phyloP scores from a whole-genome alignment of 2,329 filamentous ascomycete genomes.

The Diaporthe sp. region DNA sequence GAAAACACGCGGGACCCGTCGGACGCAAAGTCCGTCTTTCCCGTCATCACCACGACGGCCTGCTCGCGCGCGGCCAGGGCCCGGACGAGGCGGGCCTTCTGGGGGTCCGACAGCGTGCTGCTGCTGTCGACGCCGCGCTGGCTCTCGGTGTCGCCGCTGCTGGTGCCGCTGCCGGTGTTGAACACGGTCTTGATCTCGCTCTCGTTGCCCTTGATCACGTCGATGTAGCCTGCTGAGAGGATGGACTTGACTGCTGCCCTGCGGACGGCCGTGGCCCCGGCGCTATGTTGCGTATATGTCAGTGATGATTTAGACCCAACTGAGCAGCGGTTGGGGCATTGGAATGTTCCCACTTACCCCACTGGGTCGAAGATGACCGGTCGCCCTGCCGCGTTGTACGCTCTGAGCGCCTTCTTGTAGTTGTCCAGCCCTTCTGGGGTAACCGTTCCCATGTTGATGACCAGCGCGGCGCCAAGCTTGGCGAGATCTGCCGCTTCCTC shows the following conservation, averaged over 20 bases:
- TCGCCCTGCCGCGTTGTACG: conserved; percentile 83
- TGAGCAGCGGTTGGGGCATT: background rate
- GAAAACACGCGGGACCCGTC: conserved; percentile 78
- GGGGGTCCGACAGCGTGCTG: conserved; percentile 60
- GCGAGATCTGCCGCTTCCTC: conserved; percentile 87
- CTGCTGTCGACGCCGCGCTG: conserved; percentile 90
- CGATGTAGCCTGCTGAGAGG: conserved; percentile 81
- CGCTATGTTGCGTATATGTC: conserved; percentile 56
- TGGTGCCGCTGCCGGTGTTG: conserved; percentile 52
- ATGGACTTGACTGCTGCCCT: conserved; percentile 79
- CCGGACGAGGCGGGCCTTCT: conserved; percentile 73
- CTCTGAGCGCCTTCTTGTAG: conserved; percentile 79
- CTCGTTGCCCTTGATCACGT: conserved; percentile 95
- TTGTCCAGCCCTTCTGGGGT: conserved; percentile 80
- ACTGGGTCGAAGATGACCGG: conserved; percentile 92
- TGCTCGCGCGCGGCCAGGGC: conserved; percentile 76
- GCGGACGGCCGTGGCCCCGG: conserved; percentile 83
- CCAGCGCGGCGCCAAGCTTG: conserved; percentile 80
- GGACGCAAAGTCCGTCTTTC: conserved; percentile 80
- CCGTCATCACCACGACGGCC: conserved; percentile 86
- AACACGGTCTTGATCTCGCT: conserved; percentile 84
- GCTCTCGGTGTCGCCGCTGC: conserved; percentile 58
- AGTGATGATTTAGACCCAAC: background rate
- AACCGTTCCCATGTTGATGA: conserved; percentile 96
- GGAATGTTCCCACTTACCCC: conserved; percentile 65